Evolutionary conservation across 495 filamentous ascomycete species (phyloP).

Genomic region (Hyaloscypha hepaticicola): DNA sequence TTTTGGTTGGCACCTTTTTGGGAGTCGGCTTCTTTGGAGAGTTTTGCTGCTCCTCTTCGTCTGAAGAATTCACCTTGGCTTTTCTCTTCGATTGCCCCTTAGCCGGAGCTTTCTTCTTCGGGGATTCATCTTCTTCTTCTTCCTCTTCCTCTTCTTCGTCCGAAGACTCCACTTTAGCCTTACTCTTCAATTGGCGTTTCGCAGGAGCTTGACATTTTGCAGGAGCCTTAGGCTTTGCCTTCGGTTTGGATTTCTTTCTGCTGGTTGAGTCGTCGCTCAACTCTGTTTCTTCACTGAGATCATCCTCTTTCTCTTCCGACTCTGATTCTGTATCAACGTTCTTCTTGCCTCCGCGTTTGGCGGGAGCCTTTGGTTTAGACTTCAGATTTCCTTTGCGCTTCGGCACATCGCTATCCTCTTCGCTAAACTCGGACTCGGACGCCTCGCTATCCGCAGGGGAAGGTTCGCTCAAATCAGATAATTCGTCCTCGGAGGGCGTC

Average conservation of each 20-base stretch:
- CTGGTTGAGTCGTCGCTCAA: neutral
- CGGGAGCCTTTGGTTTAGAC: constrained; percentile 17
- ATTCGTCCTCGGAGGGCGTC: constrained; percentile 21
- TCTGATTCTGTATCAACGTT: constrained; percentile 10
- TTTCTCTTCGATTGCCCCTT: constrained; percentile 29
- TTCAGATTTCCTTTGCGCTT: constrained; percentile 34
- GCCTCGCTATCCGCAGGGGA: constrained; percentile 26
- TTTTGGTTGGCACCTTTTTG: constrained; percentile 19
- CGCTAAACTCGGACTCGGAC: constrained; percentile 23
- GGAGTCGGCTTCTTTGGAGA: constrained; percentile 27
- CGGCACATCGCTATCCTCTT: constrained; percentile 26
- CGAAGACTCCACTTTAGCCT: neutral
- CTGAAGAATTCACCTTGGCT: constrained; percentile 35
- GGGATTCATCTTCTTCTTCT: constrained; percentile 6
- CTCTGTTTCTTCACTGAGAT: neutral
- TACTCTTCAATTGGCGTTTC: constrained; percentile 13
- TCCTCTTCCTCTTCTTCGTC: constrained; percentile 11
- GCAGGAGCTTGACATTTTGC: constrained; percentile 11
- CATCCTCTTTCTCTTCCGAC: neutral
- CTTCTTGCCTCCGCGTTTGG: constrained; percentile 17
- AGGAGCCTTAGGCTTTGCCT: constrained; percentile 18
- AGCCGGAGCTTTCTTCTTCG: constrained; percentile 7
- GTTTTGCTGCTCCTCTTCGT: constrained; percentile 33
- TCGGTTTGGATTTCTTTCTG: constrained; percentile 15
- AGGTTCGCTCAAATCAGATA: constrained; percentile 10